These are phyloP conservation scores for Phaseolus lunatus DNA, from an alignment of 306 rosid species.

Conservation along the genomic window DNA sequence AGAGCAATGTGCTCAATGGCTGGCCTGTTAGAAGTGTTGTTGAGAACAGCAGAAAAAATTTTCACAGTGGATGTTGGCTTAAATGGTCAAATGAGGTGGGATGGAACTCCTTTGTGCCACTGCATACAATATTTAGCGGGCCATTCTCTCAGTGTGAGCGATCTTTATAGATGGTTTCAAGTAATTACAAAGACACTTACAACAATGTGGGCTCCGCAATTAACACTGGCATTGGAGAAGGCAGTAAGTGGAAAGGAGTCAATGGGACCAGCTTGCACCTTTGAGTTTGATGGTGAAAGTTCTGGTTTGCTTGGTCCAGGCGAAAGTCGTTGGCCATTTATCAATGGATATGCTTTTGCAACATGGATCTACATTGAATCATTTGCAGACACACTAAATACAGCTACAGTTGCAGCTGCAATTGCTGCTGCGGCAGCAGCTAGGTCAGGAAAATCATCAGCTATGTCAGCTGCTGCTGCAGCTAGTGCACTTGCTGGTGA, in stretches of 20 bases:
- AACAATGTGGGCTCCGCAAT: constrained; percentile 77
- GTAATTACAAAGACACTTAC: constrained; percentile 74
- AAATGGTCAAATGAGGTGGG: constrained; percentile 75
- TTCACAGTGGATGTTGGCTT: constrained; percentile 73
- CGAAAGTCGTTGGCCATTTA: constrained; percentile 97
- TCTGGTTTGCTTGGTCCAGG: constrained; percentile 99
- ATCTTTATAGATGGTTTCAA: constrained; percentile 87
- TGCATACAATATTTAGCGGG: constrained; percentile 95
- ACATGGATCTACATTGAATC: constrained; percentile 99
- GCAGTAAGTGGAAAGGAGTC: constrained; percentile 95
- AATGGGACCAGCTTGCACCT: constrained; percentile 87
- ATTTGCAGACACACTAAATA: constrained; percentile 97
- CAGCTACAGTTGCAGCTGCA: constrained; percentile 99
- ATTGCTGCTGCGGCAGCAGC: constrained; percentile 99
- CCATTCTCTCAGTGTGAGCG: constrained; percentile 79
- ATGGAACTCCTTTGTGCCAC: constrained; percentile 90
- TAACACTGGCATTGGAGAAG: constrained; percentile 89
- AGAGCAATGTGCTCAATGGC: constrained; percentile 98
- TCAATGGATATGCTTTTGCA: constrained; percentile 96
- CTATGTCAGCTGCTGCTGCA: constrained; percentile 99
- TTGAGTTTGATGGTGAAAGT: constrained; percentile 99
- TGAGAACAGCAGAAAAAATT: constrained; percentile 83
- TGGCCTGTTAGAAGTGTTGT: constrained; percentile 85
- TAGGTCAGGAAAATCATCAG: constrained; percentile 95
- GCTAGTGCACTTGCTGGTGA: constrained; percentile 99